Evolutionary conservation across 2,329 filamentous ascomycete species (phyloP).

Genomic region (Calonectria hongkongensis): DNA sequence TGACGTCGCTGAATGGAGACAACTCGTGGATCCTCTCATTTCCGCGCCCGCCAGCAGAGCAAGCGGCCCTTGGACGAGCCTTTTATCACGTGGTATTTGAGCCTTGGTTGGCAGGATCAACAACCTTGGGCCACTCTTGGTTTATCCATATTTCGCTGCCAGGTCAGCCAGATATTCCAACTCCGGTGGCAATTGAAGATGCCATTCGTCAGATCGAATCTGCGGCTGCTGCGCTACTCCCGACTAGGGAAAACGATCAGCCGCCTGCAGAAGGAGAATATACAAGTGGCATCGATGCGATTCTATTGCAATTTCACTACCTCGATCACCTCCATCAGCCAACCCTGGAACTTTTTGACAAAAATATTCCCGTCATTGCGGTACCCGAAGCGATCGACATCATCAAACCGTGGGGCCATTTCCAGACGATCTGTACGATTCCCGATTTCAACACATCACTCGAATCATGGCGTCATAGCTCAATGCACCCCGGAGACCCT

Average conservation of each 20-base stretch:
- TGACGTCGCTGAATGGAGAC: slow-evolving; percentile 60
- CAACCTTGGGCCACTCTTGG: slow-evolving; percentile 46
- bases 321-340: slow-evolving; percentile 49
- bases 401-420: slow-evolving; percentile 47
- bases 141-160: slow-evolving; percentile 47
- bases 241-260: not conserved
- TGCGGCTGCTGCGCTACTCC: slow-evolving; percentile 6
- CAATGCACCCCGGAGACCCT: slow-evolving; percentile 48
- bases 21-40: slow-evolving; percentile 60
- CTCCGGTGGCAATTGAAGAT: slow-evolving; percentile 39
- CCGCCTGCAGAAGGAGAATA: slow-evolving; percentile 6
- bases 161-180: slow-evolving; percentile 23
- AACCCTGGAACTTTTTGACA: slow-evolving; percentile 44
- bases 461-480: slow-evolving; percentile 42
- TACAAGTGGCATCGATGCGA: slow-evolving; percentile 45
- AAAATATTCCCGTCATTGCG: slow-evolving; percentile 48
- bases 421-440: slow-evolving; percentile 45
- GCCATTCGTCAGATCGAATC: slow-evolving; percentile 47
- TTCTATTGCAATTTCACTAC: slow-evolving; percentile 47
- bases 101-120: slow-evolving; percentile 58
- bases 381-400: slow-evolving; percentile 37
- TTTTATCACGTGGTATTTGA: slow-evolving; percentile 60
- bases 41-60: slow-evolving; percentile 53
- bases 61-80: slow-evolving; percentile 42
- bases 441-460: slow-evolving; percentile 19